phyloP scores from a whole-genome alignment of 495 filamentous ascomycete genomes.

The Penicillium desertorum region DNA sequence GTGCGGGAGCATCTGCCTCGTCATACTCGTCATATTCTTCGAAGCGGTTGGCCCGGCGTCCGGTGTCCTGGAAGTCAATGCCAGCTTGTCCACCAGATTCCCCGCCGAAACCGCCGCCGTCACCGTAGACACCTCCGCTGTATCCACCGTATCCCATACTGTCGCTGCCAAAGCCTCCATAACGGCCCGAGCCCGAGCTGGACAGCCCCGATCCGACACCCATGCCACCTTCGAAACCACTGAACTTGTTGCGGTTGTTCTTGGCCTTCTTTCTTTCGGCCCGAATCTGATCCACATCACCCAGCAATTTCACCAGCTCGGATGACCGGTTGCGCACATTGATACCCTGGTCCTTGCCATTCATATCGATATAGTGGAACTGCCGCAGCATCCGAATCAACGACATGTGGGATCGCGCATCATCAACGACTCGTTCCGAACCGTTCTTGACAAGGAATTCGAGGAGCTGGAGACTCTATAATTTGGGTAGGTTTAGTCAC shows the following conservation, averaged over 20 bases:
- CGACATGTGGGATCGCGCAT: slow-evolving; percentile 90
- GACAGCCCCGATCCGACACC: slow-evolving; percentile 57
- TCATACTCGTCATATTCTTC: slow-evolving; percentile 98
- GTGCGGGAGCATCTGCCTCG: slow-evolving; percentile 60
- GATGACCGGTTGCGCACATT: slow-evolving; percentile 97
- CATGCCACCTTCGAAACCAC: slow-evolving; percentile 83
- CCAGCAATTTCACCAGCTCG: slow-evolving; percentile 87
- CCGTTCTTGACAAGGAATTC: slow-evolving; percentile 99
- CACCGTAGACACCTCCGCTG: slow-evolving; percentile 84
- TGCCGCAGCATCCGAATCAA: slow-evolving; percentile 97
- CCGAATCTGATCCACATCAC: slow-evolving; percentile 91
- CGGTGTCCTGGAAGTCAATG: slow-evolving; percentile 65
- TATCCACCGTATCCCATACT: slow-evolving; percentile 75
- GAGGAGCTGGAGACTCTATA: slow-evolving; percentile 81
- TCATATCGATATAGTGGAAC: slow-evolving; percentile 95
- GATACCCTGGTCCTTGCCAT: slow-evolving; percentile 97
- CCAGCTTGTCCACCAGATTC: slow-evolving; percentile 19
- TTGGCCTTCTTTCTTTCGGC: slow-evolving; percentile 92
- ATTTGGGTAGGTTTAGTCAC: background rate
- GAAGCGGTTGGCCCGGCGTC: slow-evolving; percentile 69
- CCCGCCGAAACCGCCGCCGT: slow-evolving; percentile 43
- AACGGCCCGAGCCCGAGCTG: slow-evolving; percentile 60
- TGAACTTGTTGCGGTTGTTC: slow-evolving; percentile 86
- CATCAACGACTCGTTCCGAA: slow-evolving; percentile 96
- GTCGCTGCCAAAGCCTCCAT: slow-evolving; percentile 88